These are phyloP conservation scores for Mycena galopus DNA, from an alignment of 768 basidiomycete genomes.

Conservation along the genomic window DNA sequence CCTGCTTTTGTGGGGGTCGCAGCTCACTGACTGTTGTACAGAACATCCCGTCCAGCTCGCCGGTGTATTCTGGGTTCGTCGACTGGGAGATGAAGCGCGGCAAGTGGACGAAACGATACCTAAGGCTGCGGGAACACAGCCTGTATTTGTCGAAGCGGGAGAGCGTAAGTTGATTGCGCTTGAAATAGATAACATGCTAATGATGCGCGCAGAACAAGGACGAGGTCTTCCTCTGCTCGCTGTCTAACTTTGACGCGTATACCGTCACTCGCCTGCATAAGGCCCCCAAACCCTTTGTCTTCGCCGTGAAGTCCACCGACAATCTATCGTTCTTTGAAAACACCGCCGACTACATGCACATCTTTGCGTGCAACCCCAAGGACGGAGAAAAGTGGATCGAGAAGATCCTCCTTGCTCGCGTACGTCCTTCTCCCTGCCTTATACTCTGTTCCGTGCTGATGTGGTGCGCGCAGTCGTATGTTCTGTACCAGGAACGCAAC, in stretches of 20 bases:
- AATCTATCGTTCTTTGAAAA: constrained; percentile 90
- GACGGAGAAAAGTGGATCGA: constrained; percentile 87
- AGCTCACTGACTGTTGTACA: constrained; percentile 37
- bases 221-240: constrained; percentile 81
- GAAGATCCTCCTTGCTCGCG: constrained; percentile 84
- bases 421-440: constrained; percentile 53
- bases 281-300: constrained; percentile 87
- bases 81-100: constrained; percentile 93
- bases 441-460: constrained; percentile 28
- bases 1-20: constrained; percentile 5
- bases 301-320: constrained; percentile 91
- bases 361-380: constrained; percentile 81
- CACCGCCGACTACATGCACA: constrained; percentile 87
- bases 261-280: constrained; percentile 81
- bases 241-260: constrained; percentile 93
- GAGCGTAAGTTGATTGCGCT: constrained; percentile 63
- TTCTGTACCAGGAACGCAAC: constrained; percentile 84
- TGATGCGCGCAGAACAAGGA: constrained; percentile 79
- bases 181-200: neutral
- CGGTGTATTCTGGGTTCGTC: constrained; percentile 71
- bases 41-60: constrained; percentile 60
- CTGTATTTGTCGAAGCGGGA: constrained; percentile 93
- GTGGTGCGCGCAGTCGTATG: constrained; percentile 77
- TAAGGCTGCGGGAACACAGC: constrained; percentile 88
- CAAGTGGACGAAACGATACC: constrained; percentile 95